Percentiles rank a stretch among this genome's conserved stretches.
phyloP scores from a whole-genome alignment of 495 filamentous ascomycete genomes.

The Talaromyces adpressus region DNA sequence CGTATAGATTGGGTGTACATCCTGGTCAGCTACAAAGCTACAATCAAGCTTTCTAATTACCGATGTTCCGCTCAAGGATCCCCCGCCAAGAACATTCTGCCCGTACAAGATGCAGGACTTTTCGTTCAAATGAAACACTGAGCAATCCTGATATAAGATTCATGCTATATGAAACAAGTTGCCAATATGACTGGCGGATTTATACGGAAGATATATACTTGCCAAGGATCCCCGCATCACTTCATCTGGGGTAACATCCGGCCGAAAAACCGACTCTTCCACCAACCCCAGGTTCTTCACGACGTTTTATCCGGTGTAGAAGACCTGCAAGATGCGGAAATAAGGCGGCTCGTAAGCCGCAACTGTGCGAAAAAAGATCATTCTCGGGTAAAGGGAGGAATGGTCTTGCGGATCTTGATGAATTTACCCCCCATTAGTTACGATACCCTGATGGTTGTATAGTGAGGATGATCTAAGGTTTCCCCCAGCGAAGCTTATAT shows the following conservation, averaged over 20 bases:
- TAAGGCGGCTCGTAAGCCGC: not conserved
- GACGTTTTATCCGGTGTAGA: not conserved
- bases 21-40: not conserved
- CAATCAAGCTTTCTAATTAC: not conserved
- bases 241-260: not conserved
- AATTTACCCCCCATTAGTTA: not conserved
- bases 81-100: not conserved
- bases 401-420: not conserved
- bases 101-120: too few relatives aligned
- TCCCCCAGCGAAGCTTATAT: not conserved
- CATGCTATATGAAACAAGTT: not conserved
- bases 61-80: not conserved
- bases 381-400: not conserved
- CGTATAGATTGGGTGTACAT: not conserved
- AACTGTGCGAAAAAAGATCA: not conserved
- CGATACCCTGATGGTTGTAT: not conserved
- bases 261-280: not conserved
- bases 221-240: not conserved
- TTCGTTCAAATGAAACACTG: not conserved
- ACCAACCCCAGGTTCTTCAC: not conserved
- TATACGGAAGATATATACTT: not conserved
- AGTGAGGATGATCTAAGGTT: not conserved
- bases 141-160: not conserved
- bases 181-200: not conserved
- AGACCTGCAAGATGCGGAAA: not conserved